A percentile compares a stretch with the other conserved stretches of the same genome.
Evolutionary conservation across 257 asterid genomes (phyloP).

Genomic region (Plectranthus barbatus): DNA sequence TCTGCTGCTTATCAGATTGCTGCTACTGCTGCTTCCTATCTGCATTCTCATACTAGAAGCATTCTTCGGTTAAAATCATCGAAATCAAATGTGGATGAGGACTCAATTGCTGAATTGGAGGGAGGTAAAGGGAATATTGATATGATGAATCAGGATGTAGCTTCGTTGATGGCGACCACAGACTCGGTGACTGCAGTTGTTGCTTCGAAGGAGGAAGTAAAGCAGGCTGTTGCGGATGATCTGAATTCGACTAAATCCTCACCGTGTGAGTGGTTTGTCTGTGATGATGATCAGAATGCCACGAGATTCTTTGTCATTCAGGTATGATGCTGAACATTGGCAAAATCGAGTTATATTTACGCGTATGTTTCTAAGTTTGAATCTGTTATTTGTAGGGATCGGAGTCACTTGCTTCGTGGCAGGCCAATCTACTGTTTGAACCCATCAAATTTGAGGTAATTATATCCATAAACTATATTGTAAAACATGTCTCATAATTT

Average conservation of each 20-base stretch:
- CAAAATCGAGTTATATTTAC: too few species aligned
- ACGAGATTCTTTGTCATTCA: constrained; percentile 85
- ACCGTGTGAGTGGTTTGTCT: constrained; percentile 92
- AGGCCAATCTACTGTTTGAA: constrained; percentile 90
- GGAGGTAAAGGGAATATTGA: constrained; percentile 11
- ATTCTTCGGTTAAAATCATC: constrained; percentile 53
- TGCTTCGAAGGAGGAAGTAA: constrained; percentile 96
- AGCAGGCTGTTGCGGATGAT: constrained; percentile 97
- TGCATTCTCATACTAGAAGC: constrained; percentile 78
- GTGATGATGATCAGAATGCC: constrained; percentile 77
- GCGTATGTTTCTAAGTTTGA: neutral
- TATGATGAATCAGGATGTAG: constrained; percentile 41
- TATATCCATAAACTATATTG: constrained; percentile 5
- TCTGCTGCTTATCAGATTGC: constrained; percentile 76
- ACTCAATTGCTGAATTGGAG: constrained; percentile 5
- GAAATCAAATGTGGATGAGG: constrained; percentile 22
- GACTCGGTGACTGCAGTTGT: constrained; percentile 91
- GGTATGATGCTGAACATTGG: too few species aligned
- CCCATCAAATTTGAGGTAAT: constrained; percentile 90
- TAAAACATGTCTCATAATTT: neutral
- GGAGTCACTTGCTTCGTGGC: constrained; percentile 92
- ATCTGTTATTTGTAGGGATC: constrained; percentile 54
- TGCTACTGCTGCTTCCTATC: constrained; percentile 91
- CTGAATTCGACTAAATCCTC: constrained; percentile 60
- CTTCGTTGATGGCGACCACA: constrained; percentile 75